These are phyloP conservation scores for Trichothecium roseum DNA, from an alignment of 2,329 filamentous ascomycete genomes.

Conservation along the genomic window DNA sequence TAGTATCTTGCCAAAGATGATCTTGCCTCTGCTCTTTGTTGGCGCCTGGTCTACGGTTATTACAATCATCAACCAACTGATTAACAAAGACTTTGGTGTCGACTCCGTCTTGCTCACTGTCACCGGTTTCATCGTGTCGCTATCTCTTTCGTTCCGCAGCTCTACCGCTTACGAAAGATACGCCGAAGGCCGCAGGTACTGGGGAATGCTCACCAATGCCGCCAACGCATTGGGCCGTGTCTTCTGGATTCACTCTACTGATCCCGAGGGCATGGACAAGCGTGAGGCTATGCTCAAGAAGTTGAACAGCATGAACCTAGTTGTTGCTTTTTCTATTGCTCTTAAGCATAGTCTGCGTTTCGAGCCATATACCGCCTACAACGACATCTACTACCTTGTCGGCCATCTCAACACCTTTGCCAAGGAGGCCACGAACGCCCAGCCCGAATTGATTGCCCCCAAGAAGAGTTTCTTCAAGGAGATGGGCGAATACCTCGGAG, in stretches of 20 bases:
- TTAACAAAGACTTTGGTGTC: slow-evolving; percentile 22
- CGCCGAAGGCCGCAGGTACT: slow-evolving; percentile 52
- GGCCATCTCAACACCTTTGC: slow-evolving; percentile 69
- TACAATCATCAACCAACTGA: slow-evolving; percentile 40
- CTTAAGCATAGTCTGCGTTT: slow-evolving; percentile 78
- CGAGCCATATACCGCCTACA: slow-evolving; percentile 69
- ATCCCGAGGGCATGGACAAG: slow-evolving; percentile 32
- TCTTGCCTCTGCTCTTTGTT: slow-evolving; percentile 55
- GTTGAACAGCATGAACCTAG: slow-evolving; percentile 64
- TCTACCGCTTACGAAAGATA: slow-evolving; percentile 70
- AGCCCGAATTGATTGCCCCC: slow-evolving; percentile 16
- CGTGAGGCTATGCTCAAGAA: slow-evolving; percentile 64
- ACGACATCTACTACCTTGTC: slow-evolving; percentile 60
- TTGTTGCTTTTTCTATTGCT: slow-evolving; percentile 66
- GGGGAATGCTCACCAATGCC: slow-evolving; percentile 51
- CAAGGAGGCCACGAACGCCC: slow-evolving; percentile 36
- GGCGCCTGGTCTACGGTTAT: slow-evolving; percentile 56
- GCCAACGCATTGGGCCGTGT: slow-evolving; percentile 60
- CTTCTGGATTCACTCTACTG: slow-evolving; percentile 74
- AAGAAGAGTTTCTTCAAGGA: slow-evolving; percentile 49
- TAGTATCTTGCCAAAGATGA: slow-evolving; percentile 63
- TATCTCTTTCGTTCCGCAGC: slow-evolving; percentile 67
- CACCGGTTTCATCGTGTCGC: slow-evolving; percentile 71
- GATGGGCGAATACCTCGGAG: slow-evolving; percentile 61
- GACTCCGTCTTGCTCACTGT: slow-evolving; percentile 53